Base-by-base conservation (phyloP, 805 yeast genomes). In the Kodamaea fukazawae region DNA sequence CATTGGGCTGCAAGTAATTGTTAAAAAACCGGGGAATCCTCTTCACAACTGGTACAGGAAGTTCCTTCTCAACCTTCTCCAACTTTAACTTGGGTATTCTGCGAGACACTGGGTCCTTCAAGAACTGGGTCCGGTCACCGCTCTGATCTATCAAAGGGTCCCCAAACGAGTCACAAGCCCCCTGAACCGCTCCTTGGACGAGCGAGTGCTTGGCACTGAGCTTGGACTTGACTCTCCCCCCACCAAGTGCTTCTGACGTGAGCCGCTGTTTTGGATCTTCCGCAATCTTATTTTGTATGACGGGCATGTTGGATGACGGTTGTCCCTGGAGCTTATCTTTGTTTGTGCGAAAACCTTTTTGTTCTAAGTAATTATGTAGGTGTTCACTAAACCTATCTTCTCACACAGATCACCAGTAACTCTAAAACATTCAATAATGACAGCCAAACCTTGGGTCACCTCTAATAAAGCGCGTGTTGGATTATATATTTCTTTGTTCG, bases 1-100 rank as follows among this genome's bases (percentile, higher is more conserved):
- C 70, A 33, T 84, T 81, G 2, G 89, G 82, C 41, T 76, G 73
- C 13, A 86, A 62, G 40, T 74, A 76, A 3, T 56, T 40, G 43
- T 54, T 38, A 75, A 67, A 9, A 71, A 78, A 54, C 5, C 29
- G 26, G 2, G 57, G 55, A n/a, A 40, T 35, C 12, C 27, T 28
- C 16, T 14, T 31, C 8, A 25, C 29, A 4, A 17, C 18, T 15
- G 40, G 40, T 18, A 22, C 13, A 12, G 40, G 40, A 9, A 36
- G 25, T 14, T 16, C 32, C 35, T 37, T 32, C 17, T 32, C 26
- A 11, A 26, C 22, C 26, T 26, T 12, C 35, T 37, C 31, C 12
- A 37, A 9, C 5, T 18, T 26, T 5, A 37, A 26, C 13, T 26
- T 37, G 17, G 40, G 40, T 7, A 37, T 23, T 26, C 25, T 23